Evolutionary conservation across 139 green algal genomes (phyloP).

Genomic region (Coelastrella sp.): DNA sequence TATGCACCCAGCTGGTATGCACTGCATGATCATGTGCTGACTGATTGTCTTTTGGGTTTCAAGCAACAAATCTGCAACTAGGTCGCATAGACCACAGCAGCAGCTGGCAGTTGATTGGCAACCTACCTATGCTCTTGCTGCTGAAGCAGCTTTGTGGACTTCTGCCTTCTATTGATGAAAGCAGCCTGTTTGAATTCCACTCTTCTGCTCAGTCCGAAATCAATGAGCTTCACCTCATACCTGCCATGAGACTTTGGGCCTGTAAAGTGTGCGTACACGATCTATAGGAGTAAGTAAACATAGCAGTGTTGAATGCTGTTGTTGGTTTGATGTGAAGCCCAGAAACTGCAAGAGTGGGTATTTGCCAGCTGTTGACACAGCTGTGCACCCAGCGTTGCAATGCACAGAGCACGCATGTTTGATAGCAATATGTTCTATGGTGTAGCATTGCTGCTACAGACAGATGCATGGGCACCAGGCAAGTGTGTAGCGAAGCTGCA

Average conservation of each 20-base stretch:
- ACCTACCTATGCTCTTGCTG: background rate
- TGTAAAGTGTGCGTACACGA: background rate
- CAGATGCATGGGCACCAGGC: too few relatives aligned
- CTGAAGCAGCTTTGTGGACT: background rate
- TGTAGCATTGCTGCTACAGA: too few relatives aligned
- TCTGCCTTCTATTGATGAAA: background rate
- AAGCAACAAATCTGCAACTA: background rate
- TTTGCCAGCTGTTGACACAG: background rate
- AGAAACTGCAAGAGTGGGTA: background rate
- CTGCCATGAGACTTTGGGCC: background rate
- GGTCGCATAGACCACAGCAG: background rate
- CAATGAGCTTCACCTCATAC: slow-evolving; percentile 34
- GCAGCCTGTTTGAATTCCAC: slow-evolving; percentile 27
- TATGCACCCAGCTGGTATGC: too few relatives aligned
- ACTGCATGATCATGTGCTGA: too few relatives aligned
- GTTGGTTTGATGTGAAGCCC: background rate
- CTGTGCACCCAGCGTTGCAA: too few relatives aligned
- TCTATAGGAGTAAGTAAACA: background rate
- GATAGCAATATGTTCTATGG: too few relatives aligned
- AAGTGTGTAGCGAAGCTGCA: too few relatives aligned
- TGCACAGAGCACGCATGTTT: too few relatives aligned
- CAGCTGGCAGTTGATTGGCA: background rate
- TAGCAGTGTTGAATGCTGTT: background rate
- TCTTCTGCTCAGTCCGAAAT: slow-evolving; percentile 26
- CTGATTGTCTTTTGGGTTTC: background rate